phyloP scores from a whole-genome alignment of 2,329 filamentous ascomycete species.

The Penicillium hordei region DNA sequence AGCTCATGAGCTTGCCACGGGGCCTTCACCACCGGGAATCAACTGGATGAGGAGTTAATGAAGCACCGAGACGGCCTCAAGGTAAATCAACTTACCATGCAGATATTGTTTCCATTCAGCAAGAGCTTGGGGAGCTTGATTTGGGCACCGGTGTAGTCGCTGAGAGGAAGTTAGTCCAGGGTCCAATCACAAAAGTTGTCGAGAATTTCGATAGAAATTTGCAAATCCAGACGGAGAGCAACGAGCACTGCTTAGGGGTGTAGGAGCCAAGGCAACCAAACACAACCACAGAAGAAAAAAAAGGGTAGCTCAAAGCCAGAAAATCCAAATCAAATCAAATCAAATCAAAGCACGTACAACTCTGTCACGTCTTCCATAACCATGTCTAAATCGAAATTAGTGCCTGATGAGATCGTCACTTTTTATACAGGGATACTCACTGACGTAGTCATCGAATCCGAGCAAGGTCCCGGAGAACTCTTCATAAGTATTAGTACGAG shows the following conservation, averaged over 20 bases:
- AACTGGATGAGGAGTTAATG: slow-evolving; percentile 52
- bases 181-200: neutral
- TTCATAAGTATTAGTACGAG: slow-evolving; percentile 42
- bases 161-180: slow-evolving; percentile 41
- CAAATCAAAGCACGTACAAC: slow-evolving; percentile 61
- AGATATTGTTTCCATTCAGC: slow-evolving; percentile 97
- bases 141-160: slow-evolving; percentile 86
- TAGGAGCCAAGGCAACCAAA: neutral
- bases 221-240: neutral
- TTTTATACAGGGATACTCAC: slow-evolving; percentile 60
- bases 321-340: neutral
- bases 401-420: slow-evolving; percentile 12
- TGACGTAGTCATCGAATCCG: slow-evolving; percentile 99
- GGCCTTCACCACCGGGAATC: slow-evolving; percentile 76
- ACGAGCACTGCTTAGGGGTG: neutral
- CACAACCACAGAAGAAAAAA: neutral
- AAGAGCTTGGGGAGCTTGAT: slow-evolving; percentile 91
- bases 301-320: neutral
- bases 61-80: neutral
- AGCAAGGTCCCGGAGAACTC: slow-evolving; percentile 94
- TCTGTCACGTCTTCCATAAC: slow-evolving; percentile 96
- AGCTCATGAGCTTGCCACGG: slow-evolving; percentile 42
- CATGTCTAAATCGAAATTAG: slow-evolving; percentile 68
- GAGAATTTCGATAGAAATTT: too few species aligned
- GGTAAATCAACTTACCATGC: slow-evolving; percentile 71